These are phyloP conservation scores for Clarkia xantiana DNA, from an alignment of 345 rosid species.

Conservation along the genomic window DNA sequence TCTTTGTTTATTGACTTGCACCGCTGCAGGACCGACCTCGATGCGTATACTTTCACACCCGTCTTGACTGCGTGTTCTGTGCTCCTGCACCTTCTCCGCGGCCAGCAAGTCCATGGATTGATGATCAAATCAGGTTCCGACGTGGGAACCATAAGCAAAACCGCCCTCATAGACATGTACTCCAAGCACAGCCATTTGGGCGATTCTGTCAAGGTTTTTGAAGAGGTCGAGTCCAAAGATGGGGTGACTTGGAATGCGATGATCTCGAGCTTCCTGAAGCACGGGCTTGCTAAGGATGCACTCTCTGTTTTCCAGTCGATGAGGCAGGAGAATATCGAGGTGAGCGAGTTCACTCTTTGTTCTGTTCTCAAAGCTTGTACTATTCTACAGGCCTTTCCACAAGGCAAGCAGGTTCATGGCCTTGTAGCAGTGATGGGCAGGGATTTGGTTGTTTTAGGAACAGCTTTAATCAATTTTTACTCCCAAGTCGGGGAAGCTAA, in stretches of 20 bases:
- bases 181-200: constrained; percentile 35
- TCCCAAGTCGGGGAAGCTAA: constrained; percentile 28
- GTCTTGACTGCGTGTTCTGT: constrained; percentile 47
- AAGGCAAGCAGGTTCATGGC: constrained; percentile 68
- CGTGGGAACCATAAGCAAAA: constrained; percentile 42
- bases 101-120: constrained; percentile 60
- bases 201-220: constrained; percentile 38
- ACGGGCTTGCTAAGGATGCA: constrained; percentile 40
- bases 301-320: constrained; percentile 36
- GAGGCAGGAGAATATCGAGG: constrained; percentile 31
- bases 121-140: constrained; percentile 49
- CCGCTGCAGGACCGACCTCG: constrained; percentile 20
- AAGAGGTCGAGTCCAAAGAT: constrained; percentile 39
- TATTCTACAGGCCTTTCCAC: constrained; percentile 30
- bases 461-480: constrained; percentile 61
- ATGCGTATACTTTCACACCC: constrained; percentile 53
- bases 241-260: constrained; percentile 66
- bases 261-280: constrained; percentile 46
- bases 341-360: constrained; percentile 62
- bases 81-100: constrained; percentile 26
- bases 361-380: constrained; percentile 58
- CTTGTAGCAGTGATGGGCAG: constrained; percentile 49
- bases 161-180: constrained; percentile 61
- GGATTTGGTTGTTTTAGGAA: constrained; percentile 57
- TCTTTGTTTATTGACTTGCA: constrained; percentile 32